phyloP scores from a whole-genome alignment of 768 basidiomycete species.

The Terana coerulea region DNA sequence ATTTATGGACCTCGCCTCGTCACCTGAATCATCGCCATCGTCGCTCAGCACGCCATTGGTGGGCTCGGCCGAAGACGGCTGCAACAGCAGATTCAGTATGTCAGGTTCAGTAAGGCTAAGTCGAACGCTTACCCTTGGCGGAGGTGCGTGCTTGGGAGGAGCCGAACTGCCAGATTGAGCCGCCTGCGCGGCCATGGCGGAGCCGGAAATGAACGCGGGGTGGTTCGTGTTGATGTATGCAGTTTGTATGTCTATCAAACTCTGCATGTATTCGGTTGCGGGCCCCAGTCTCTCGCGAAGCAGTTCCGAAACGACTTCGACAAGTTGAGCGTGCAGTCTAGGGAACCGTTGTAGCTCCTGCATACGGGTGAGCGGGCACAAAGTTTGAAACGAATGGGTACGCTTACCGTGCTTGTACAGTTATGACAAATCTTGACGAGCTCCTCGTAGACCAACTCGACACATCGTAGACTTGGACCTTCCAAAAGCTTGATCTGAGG shows the following conservation, averaged over 20 bases:
- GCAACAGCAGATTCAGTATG: neutral
- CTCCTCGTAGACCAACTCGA: conserved; percentile 98
- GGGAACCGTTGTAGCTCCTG: conserved; percentile 98
- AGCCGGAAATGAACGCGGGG: conserved; percentile 86
- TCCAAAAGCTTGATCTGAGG: conserved; percentile 97
- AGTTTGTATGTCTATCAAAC: conserved; percentile 93
- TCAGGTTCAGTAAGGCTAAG: neutral
- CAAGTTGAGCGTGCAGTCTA: conserved; percentile 83
- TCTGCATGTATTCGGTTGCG: conserved; percentile 94
- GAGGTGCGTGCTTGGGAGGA: conserved; percentile 39
- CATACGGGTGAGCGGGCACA: neutral
- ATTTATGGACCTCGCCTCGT: conserved; percentile 51
- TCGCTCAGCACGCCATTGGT: conserved; percentile 59
- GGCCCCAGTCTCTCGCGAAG: conserved; percentile 93
- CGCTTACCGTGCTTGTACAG: conserved; percentile 80
- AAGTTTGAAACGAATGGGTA: neutral
- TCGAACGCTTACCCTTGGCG: conserved; percentile 47
- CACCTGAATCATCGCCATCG: conserved; percentile 53
- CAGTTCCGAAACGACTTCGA: conserved; percentile 96
- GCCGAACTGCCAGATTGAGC: conserved; percentile 43
- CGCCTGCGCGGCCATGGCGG: conserved; percentile 57
- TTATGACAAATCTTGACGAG: conserved; percentile 99
- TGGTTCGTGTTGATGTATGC: conserved; percentile 99
- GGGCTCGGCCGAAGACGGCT: conserved; percentile 67
- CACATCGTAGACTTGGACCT: conserved; percentile 90